Percentiles rank a stretch among this genome's conserved stretches.
Conservation (phyloP, 139 green algal species). For the Chlamydomonas applanata region DNA sequence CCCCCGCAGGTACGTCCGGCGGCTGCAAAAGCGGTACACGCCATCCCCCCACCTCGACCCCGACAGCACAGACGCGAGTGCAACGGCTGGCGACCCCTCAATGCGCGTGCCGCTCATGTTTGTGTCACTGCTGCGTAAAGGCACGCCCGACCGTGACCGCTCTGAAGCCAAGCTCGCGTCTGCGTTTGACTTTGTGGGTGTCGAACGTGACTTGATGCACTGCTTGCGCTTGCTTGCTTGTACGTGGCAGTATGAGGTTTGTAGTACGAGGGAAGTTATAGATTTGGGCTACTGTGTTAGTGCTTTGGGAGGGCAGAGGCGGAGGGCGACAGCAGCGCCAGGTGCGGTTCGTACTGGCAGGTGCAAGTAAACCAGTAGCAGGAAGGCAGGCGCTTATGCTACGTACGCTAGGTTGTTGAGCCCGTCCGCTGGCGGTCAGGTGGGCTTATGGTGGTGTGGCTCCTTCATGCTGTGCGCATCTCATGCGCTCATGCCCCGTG, state of each 20-base stretch:
- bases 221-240: too few species aligned
- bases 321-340: too few species aligned
- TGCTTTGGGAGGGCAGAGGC: too few species aligned
- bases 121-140: conserved; percentile 92
- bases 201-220: neutral
- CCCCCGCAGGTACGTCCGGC: conserved; percentile 68
- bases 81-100: conserved; percentile 5
- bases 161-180: conserved; percentile 60
- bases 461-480: neutral
- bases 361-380: too few species aligned
- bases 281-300: too few species aligned
- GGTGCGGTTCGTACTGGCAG: too few species aligned
- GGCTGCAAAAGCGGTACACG: conserved; percentile 72
- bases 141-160: conserved; percentile 54
- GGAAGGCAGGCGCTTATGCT: too few species aligned
- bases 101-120: conserved; percentile 76
- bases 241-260: too few species aligned
- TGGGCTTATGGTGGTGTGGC: too few species aligned
- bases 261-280: too few species aligned
- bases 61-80: conserved; percentile 13
- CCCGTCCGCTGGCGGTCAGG: too few species aligned
- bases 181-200: conserved; percentile 52
- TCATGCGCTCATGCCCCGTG: neutral
- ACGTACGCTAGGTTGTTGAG: too few species aligned
- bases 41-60: conserved; percentile 45